Evolutionary conservation across 2,329 filamentous ascomycete species (phyloP), one percentile per base, ranked within the genome.

Genomic region (Plenodomus lindquistii): DNA sequence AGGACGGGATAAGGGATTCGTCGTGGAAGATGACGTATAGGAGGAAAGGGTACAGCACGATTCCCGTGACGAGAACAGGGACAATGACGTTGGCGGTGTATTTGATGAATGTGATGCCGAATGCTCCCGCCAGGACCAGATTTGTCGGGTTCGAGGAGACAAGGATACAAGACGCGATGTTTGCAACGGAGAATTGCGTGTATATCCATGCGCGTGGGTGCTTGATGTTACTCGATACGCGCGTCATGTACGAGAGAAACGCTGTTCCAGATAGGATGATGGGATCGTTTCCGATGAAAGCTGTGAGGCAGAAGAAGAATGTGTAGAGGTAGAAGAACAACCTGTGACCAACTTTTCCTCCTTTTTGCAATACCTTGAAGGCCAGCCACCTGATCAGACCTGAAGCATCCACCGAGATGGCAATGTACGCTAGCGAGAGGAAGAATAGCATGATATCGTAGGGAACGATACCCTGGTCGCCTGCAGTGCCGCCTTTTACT

Each of bases 81-180:
- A 90, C 85, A 16, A 90, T 85, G 80, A 90, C 87, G 63, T 90
- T 88, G n/a, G 85, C 86, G 0, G 86, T 89, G 62, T 90, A 90
- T 35, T 82, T 77, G 62, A 90, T 82, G 67, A 90, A 90, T 42
- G 81, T 86, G 73, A 90, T 85, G 3, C 81, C 62, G 62, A 90
- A 90, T 2, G 87, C 87, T 3, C 87, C 86, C 0, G 87, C 86
- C 0, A 90, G 78, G 0, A 90, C 87, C 7, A 90, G 79, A 46
- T 91, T 91, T 2, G 88, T 90, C 0, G 88, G 88, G 50, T 91
- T 91, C 0, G 87, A 90, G 0, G 87, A 90, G 9, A 91, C 88
- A 11, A 91, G 75, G 19, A 90, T 88, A 0, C 88, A 86, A 0
- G 87, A 90, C 2, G 84, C 84, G 40, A 90, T 87, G 52, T 90